Conservation (phyloP, 805 yeast species). For the Kuraishia floccosa region DNA sequence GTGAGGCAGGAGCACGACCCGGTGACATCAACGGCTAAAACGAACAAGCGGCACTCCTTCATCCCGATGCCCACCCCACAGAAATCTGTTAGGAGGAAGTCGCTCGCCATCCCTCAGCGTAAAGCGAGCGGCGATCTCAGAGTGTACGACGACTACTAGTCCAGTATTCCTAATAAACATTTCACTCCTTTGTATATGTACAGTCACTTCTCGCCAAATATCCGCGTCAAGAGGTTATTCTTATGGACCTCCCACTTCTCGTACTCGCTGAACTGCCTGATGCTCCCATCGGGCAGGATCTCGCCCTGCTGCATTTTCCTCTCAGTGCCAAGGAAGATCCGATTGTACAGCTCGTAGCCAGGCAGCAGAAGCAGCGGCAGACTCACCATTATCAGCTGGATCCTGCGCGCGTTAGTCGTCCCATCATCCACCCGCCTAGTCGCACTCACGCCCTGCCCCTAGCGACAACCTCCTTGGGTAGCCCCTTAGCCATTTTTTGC, state of each 20-base stretch:
- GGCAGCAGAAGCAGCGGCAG: constrained; percentile 16
- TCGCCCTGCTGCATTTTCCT: constrained; percentile 34
- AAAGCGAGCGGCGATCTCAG: too few species aligned
- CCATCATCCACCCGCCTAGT: too few species aligned
- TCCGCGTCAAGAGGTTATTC: constrained; percentile 23
- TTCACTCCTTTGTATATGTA: neutral
- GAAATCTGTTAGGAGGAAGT: too few species aligned
- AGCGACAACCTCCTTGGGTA: constrained; percentile 11
- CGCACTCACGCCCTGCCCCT: constrained; percentile 8
- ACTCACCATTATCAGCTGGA: constrained; percentile 20
- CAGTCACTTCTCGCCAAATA: constrained; percentile 32
- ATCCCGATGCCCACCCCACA: too few species aligned
- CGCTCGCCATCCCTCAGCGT: too few species aligned
- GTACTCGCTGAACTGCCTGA: constrained; percentile 28
- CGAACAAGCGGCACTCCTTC: too few species aligned
- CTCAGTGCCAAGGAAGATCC: constrained; percentile 26
- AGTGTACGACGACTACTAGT: too few species aligned
- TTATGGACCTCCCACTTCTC: constrained; percentile 26
- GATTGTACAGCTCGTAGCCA: constrained; percentile 16
- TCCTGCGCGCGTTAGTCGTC: constrained; percentile 5
- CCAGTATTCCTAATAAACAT: too few species aligned
- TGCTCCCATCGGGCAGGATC: constrained; percentile 29
- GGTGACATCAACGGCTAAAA: too few species aligned
- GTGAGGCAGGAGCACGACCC: too few species aligned
- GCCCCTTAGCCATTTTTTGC: too few species aligned